Conservation (phyloP, 129 eudicot species). For the Centella asiatica region DNA sequence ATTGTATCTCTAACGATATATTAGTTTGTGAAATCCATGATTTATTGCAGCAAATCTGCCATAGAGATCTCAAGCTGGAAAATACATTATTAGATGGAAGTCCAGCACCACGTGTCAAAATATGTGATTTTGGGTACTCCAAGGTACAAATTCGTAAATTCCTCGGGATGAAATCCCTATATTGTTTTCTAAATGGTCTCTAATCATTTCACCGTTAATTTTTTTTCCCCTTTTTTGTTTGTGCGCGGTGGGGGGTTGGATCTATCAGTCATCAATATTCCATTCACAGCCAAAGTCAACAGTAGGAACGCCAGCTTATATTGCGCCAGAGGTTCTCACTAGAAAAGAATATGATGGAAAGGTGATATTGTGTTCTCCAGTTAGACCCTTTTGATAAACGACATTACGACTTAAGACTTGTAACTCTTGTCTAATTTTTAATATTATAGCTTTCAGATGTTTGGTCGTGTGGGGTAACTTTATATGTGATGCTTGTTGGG, state of each 20-base stretch:
- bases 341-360: constrained; percentile 65
- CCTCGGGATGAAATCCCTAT: not conserved
- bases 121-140: constrained; percentile 80
- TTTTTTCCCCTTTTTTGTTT: not conserved
- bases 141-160: constrained; percentile 32
- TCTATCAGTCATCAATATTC: constrained; percentile 14
- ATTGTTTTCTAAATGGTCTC: not conserved
- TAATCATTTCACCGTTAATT: not conserved
- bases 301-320: constrained; percentile 80
- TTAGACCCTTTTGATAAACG: not conserved
- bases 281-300: constrained; percentile 85
- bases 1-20: not conserved
- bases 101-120: constrained; percentile 63
- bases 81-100: constrained; percentile 71
- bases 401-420: not conserved
- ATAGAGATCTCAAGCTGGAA: constrained; percentile 80
- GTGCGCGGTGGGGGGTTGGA: constrained; percentile 4
- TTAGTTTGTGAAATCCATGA: constrained; percentile 1
- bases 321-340: constrained; percentile 70
- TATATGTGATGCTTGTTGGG: constrained; percentile 68
- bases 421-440: constrained; percentile 10
- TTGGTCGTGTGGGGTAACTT: constrained; percentile 79
- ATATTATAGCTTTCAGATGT: constrained; percentile 64
- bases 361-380: constrained; percentile 25
- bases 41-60: constrained; percentile 48